phyloP scores from a whole-genome alignment of 2,329 filamentous ascomycete genomes.

The Cercospora sp. region DNA sequence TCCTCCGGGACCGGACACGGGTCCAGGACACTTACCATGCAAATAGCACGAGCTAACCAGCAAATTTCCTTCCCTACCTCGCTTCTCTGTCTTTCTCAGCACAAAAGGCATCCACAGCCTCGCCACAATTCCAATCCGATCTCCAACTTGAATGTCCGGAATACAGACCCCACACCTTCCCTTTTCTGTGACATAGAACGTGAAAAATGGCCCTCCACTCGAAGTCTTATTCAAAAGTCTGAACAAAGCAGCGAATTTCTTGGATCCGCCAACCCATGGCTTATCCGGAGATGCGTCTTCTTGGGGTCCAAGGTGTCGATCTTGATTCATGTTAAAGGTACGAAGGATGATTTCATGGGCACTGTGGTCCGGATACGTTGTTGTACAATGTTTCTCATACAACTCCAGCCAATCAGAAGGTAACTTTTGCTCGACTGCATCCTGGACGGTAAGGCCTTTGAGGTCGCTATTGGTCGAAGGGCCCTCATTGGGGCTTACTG shows the following conservation, averaged over 20 bases:
- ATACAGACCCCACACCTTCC: constrained; percentile 10
- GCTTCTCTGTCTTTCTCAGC: neutral
- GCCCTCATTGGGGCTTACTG: neutral
- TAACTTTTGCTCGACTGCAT: constrained; percentile 1
- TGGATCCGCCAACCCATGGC: neutral
- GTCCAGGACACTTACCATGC: constrained; percentile 2
- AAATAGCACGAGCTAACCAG: constrained; percentile 10
- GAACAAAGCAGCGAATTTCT: neutral
- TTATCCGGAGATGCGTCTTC: neutral
- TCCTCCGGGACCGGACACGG: neutral
- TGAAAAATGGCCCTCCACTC: constrained; percentile 3
- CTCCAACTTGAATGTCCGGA: neutral
- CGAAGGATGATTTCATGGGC: neutral
- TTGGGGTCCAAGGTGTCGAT: neutral
- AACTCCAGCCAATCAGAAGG: constrained; percentile 8
- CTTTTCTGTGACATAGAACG: constrained; percentile 8
- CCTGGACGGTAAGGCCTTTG: neutral
- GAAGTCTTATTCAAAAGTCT: neutral
- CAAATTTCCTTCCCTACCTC: neutral
- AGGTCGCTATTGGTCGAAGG: neutral
- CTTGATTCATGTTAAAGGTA: constrained; percentile 1
- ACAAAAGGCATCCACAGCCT: constrained; percentile 9
- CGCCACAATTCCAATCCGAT: constrained; percentile 4
- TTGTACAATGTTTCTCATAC: neutral
- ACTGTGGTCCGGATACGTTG: neutral